Conservation (phyloP, 2,329 filamentous ascomycete species). For the Cryphonectria radicalis region DNA sequence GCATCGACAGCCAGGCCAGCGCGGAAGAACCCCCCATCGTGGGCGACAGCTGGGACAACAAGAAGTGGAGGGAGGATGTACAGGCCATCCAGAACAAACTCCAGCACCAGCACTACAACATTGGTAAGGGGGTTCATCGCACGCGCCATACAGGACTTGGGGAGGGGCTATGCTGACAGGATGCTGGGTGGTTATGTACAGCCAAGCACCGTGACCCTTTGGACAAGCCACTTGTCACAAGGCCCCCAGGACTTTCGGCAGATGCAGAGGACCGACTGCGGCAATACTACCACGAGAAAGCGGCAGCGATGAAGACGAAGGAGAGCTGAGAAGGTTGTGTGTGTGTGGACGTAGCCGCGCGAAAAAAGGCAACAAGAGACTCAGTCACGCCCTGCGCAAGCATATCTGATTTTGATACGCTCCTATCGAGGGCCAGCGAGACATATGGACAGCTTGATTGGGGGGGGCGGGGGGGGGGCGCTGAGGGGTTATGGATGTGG, state of each 20-base stretch:
- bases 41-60: conserved; percentile 40
- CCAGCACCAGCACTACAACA: conserved; percentile 51
- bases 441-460: no score
- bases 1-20: conserved; percentile 10
- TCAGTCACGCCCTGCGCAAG: neutral
- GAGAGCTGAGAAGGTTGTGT: neutral
- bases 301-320: neutral
- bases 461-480: no score
- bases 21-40: conserved; percentile 25
- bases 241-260: conserved; percentile 44
- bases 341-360: neutral
- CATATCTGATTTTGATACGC: neutral
- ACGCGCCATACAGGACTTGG: neutral
- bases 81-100: conserved; percentile 45
- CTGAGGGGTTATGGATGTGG: neutral
- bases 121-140: conserved; percentile 41
- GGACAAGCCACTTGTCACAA: conserved; percentile 35
- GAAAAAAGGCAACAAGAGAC: neutral
- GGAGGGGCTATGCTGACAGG: conserved; percentile 9
- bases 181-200: conserved; percentile 23
- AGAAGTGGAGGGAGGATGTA: conserved; percentile 50
- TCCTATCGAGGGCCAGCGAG: no score
- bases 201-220: conserved; percentile 54
- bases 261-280: conserved; percentile 48
- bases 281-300: neutral